Evolutionary conservation across 805 yeast species (phyloP), one percentile per base, ranked within the genome.

Genomic region (Lachancea meyersii): DNA sequence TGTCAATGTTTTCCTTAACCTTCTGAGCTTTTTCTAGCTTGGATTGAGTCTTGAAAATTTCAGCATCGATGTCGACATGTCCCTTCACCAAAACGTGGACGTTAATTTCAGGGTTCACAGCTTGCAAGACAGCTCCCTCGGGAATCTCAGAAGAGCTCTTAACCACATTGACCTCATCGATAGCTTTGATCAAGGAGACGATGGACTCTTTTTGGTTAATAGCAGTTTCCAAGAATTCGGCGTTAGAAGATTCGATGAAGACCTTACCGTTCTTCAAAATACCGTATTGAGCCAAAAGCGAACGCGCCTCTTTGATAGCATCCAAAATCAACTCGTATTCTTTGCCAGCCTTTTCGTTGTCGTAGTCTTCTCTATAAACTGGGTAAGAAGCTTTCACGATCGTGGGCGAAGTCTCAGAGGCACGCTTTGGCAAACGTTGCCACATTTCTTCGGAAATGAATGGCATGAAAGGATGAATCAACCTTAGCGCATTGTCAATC

Each of bases 391-490:
- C 95, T 60, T 78, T 77, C 40, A 80, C 80, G 63, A 93, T 87
- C 17, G 96, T 75, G 40, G 65, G 70, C 21, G 87, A 71, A 18
- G 68, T 67, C 56, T 86, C 96, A 41, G 79, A 69, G 6, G 77
- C 75, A 62, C 96, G 80, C 59, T 84, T 82, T 56, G 97, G 97
- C 59, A 93, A 72, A 69, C 97, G 86, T 72, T 93, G 98, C 97
- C 97, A 93, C 86, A 93, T 79, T 73, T 93, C 98, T 69, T 93
- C 98, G 37, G 97, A 82, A 53, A 93, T 72, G 63, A 79, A 93
- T 31, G 98, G 98, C 98, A 93, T 93, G 73, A 87, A 93, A 64
- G 98, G 98, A 63, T 91, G 97, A 54, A 91, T 93, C 70, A 93
- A 63, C 63, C 76, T 82, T 70, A 91, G 76, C 9, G 96, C 96